A percentile compares a stretch with the other conserved stretches of the same genome.
These are phyloP conservation scores for Fistulifera pelliculosa DNA, from an alignment of 108 stramenopile species.

Conservation along the genomic window DNA sequence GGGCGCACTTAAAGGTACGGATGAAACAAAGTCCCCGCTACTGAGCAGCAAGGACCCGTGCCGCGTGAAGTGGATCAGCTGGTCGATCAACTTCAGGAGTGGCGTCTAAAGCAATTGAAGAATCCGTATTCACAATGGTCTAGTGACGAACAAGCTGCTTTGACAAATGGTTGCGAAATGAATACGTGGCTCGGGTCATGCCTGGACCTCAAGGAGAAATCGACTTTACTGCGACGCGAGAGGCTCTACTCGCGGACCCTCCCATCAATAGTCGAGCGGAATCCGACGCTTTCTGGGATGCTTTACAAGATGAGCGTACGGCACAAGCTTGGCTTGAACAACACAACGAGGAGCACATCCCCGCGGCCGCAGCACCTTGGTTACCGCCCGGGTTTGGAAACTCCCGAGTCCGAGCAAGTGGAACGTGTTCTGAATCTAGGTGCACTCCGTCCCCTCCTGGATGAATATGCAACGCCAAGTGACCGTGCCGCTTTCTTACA, in stretches of 20 bases:
- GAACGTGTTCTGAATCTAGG: conserved; percentile 60
- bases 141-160: conserved; percentile 31
- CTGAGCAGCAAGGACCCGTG: not conserved
- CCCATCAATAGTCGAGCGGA: conserved; percentile 35
- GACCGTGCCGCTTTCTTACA: conserved; percentile 56
- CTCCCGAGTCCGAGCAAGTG: conserved; percentile 48
- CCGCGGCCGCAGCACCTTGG: conserved; percentile 7
- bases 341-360: conserved; percentile 11
- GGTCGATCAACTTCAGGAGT: conserved; percentile 64
- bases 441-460: conserved; percentile 61
- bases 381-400: conserved; percentile 33
- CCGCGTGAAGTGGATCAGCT: conserved; percentile 13
- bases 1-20: conserved; percentile 2
- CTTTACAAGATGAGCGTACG: conserved; percentile 42
- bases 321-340: conserved; percentile 57
- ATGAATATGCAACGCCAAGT: conserved; percentile 52
- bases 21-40: not conserved
- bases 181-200: conserved; percentile 42
- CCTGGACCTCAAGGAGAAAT: conserved; percentile 38
- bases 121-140: conserved; percentile 59
- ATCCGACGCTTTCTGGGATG: conserved; percentile 61
- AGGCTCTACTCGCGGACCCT: conserved; percentile 50
- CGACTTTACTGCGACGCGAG: conserved; percentile 66
- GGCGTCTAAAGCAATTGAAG: conserved; percentile 47
- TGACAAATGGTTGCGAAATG: conserved; percentile 49